Conservation (phyloP, 2,329 filamentous ascomycete genomes). For the Paraphoma sp. region DNA sequence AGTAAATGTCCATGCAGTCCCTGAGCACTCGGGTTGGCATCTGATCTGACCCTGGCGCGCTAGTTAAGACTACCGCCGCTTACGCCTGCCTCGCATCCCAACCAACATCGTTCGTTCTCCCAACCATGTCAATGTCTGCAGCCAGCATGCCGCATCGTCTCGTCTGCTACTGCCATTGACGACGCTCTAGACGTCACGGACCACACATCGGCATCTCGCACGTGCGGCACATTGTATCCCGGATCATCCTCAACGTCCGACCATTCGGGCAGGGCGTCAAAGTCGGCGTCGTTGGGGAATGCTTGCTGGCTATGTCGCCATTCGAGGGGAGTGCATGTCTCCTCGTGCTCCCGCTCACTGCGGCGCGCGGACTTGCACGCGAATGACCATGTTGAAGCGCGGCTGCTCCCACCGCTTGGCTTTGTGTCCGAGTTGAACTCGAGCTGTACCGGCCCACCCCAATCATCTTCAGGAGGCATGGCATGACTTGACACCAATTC, state of each 20-base stretch:
- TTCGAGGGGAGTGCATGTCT: neutral
- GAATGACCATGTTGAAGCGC: neutral
- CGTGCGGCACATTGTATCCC: neutral
- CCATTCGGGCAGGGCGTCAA: slow-evolving; percentile 3
- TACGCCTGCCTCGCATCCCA: neutral
- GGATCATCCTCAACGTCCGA: slow-evolving; percentile 6
- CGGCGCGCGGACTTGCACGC: neutral
- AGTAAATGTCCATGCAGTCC: no score
- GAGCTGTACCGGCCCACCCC: neutral
- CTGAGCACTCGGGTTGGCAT: no score
- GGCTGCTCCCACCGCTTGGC: neutral
- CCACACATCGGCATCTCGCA: neutral
- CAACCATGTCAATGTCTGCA: neutral
- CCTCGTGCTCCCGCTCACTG: neutral
- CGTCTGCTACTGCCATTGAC: neutral
- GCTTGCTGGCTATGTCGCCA: neutral
- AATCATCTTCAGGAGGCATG: neutral
- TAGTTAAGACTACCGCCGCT: neutral
- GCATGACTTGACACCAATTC: no score
- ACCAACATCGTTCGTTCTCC: neutral
- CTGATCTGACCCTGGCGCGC: no score
- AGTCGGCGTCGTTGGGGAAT: neutral
- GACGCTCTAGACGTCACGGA: neutral
- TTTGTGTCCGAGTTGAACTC: neutral
- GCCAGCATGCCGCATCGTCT: no score